Percentiles rank a stretch among this genome's conserved stretches.
phyloP scores from a whole-genome alignment of 164 flowering plant genomes.

The Annona cherimola region DNA sequence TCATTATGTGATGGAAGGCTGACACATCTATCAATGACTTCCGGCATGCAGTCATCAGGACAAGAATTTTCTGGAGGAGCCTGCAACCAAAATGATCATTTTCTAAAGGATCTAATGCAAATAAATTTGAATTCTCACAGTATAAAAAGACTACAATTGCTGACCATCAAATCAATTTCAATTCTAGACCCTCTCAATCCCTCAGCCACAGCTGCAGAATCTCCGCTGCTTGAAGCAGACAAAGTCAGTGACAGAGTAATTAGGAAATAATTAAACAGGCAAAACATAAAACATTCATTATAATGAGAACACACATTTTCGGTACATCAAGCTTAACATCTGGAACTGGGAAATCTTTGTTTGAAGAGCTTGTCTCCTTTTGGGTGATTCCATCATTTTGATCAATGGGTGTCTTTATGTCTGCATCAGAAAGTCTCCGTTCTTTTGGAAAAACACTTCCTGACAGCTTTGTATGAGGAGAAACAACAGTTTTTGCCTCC shows the following conservation, averaged over 20 bases:
- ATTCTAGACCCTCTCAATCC: conserved; percentile 23
- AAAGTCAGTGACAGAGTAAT: not conserved
- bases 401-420: not conserved
- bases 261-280: not conserved
- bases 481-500: not conserved
- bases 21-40: conserved; percentile 3
- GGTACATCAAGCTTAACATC: conserved; percentile 6
- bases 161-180: conserved; percentile 49
- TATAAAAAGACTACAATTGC: conserved; percentile 5
- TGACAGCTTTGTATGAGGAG: not conserved
- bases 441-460: not conserved
- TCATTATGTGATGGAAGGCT: not conserved
- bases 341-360: conserved; percentile 2
- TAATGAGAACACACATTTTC: conserved; percentile 3
- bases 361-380: not conserved
- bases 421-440: not conserved
- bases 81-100: conserved; percentile 17
- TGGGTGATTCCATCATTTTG: conserved; percentile 1
- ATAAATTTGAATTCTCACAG: not conserved
- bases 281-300: not conserved
- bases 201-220: conserved; percentile 7
- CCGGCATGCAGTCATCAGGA: conserved; percentile 6
- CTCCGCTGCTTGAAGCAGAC: conserved; percentile 1
- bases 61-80: conserved; percentile 27
- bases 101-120: conserved; percentile 3